These are phyloP conservation scores for Passiflora organensis DNA, from an alignment of 345 rosid species.

Conservation along the genomic window DNA sequence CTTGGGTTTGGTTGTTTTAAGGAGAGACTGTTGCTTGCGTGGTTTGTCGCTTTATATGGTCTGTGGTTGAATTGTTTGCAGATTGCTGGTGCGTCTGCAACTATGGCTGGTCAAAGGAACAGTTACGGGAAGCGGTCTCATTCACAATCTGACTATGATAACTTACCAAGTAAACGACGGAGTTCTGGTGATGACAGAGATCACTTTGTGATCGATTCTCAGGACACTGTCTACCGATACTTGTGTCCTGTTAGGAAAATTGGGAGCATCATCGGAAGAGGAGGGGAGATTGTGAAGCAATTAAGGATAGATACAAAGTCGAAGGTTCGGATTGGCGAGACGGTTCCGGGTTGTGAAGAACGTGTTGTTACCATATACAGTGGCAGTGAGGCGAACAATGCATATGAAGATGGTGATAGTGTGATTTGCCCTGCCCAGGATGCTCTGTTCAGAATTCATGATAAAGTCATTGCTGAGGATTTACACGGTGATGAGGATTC, in stretches of 20 bases:
- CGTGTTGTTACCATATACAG: constrained; percentile 92
- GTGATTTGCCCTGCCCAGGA: constrained; percentile 81
- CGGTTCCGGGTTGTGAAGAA: constrained; percentile 71
- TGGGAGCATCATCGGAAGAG: constrained; percentile 92
- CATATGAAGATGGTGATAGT: constrained; percentile 46
- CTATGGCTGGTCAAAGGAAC: constrained; percentile 80
- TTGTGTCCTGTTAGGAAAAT: constrained; percentile 78
- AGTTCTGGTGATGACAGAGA: constrained; percentile 70
- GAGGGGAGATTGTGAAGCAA: constrained; percentile 95
- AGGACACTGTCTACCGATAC: constrained; percentile 82
- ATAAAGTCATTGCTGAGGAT: constrained; percentile 70
- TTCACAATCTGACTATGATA: constrained; percentile 64
- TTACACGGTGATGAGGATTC: constrained; percentile 54
- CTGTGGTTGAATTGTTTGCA: no score
- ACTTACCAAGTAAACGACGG: constrained; percentile 65
- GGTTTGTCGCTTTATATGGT: no score
- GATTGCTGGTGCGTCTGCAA: not conserved
- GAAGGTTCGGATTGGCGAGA: constrained; percentile 80
- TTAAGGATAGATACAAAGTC: constrained; percentile 75
- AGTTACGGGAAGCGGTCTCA: constrained; percentile 73
- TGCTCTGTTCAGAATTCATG: constrained; percentile 84
- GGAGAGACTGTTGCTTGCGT: no score
- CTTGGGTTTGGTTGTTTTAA: no score
- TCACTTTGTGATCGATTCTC: constrained; percentile 43
- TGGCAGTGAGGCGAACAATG: constrained; percentile 77